Base-by-base conservation (phyloP, 257 asterid genomes). In the Nicotiana knightiana region DNA sequence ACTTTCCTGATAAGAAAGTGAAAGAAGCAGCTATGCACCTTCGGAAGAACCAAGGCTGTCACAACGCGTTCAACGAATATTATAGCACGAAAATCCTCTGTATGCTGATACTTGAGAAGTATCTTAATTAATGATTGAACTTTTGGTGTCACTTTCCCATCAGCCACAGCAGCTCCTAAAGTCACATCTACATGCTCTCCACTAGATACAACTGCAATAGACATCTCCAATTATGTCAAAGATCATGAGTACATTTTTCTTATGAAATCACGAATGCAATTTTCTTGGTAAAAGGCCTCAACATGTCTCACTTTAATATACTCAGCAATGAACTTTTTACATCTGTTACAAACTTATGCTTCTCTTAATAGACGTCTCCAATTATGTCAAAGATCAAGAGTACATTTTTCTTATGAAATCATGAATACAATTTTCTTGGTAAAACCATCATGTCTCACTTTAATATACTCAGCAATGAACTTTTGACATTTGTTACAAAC, bases 131-230 rank as follows among this genome's bases (percentile, higher is more conserved):
- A 86, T 54, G 99, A 93, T 89, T 96, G 99, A 87, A 96, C 98
- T 85, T 94, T 96, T n/a, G 98, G 99, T 68, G 99, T 96, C 89
- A 96, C 99, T 91, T 96, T 96, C 71, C 97, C 99, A 87, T 96
- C 99, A 77, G 99, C 99, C 86, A 96, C 99, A 82, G 99, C 99
- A 90, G 99, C 98, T 80, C 99, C 99, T 87, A 92, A 90, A 83
- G 93, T 90, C 87, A 85, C 97, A 89, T 96, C 99, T 64, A 96
- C 94, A 83, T 96, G 99, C 87, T 96, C 99, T 73, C 99, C 99
- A 84, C 97, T 97, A 85, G 98, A 96, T 83, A 93, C 98, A 89
- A 92, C 99, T 96, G 82, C 51, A 78, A 15, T 79, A 33, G 81
- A 85, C 71, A 85, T 26, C 43, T 48, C 79, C 63, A 73, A 80